Base-by-base conservation (phyloP, 1,284 basidiomycete species). In the Uromyces viciae-fabae region DNA sequence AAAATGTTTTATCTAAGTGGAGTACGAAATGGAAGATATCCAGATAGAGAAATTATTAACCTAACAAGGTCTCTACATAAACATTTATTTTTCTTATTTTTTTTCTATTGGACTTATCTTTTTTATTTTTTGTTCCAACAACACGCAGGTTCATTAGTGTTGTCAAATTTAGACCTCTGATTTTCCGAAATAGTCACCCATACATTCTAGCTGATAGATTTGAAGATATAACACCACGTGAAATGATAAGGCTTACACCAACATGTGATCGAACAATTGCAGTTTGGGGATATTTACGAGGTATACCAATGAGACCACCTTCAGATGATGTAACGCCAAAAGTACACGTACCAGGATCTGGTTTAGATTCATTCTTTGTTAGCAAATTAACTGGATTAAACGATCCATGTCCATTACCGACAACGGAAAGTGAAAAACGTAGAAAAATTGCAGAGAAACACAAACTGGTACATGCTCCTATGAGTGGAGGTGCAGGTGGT, bases 1-100 rank as follows among this genome's bases (percentile, higher is more conserved):
- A 99, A 98, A 86, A 91, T 99, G 22, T 99, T 99, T 88, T 98
- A 98, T 86, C 92, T 99, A 68, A 96, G 94, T 0, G 97, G 97
- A 22, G 94, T 99, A 62, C 90, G 99, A 84, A 99, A 99, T 84
- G 96, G 96, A 17, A 93, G 97, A 49, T 99, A 99, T 85, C 97
- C 97, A 31, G 97, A 99, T 87, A 91, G 90, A 33, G 97, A 99
- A 87, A 95, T 98, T 84, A 90, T 95, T 84, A 98, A 99, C 84
- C 91, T 99, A 71, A 93, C 92, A 19, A 91, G 95, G 83, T 84
- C 33, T n/a, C 19, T 2, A 36, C 49, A 11, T 54, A 5, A 52
- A 4, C 9, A 25, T 15, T 40, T 40, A 33, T 40, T 52, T n/a
- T n/a, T 3, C 38, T n/a, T 17, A 42, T 1, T 36, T 54, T 0